Evolutionary conservation across 768 basidiomycete species (phyloP), one percentile per base, ranked within the genome.

Genomic region (Boletus huronensis): DNA sequence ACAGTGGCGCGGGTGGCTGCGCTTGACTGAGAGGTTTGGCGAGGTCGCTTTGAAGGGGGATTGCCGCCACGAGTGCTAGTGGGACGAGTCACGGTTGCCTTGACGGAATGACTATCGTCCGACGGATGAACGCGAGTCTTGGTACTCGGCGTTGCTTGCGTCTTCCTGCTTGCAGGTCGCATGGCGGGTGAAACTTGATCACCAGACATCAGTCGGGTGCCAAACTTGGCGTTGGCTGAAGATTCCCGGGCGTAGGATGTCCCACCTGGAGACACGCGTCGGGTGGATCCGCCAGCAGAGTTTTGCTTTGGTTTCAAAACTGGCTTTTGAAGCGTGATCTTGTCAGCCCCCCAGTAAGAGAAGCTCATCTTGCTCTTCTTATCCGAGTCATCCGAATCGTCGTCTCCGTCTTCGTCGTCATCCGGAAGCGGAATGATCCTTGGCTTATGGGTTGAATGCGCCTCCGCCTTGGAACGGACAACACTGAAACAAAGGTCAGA

Each of bases 331-430:
- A 93, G 82, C 1, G 91, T 93, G 63, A 93, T 81, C 72, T 91
- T 91, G 75, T 93, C 91, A 31, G 91, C 91, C 25, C 91, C 90
- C 90, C 90, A 93, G 66, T 93, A 94, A 6, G 90, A 92, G 73
- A 93, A 93, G 75, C 88, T 90, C 91, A 93, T 92, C 70, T 92
- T 93, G 77, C 86, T 90, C 76, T 91, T 89, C 74, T 85, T 82
- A 69, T 92, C 90, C 11, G 89, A 92, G 63, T 92, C 88, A 60
- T 90, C 88, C 4, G 90, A 91, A 28, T 90, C 88, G 21, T 90
- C 88, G n/a, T 66, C 81, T 17, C 75, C 83, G 23, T 75, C 76
- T 19, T 74, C 73, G 53, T 85, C 79, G 45, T 86, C 85, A 52
- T 84, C 82, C 26, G 86, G 85, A 63, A 87, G 74, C 35, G 88